These are phyloP conservation scores for Aspergillus tubingensis DNA, from an alignment of 2,329 filamentous ascomycete genomes.

Conservation along the genomic window DNA sequence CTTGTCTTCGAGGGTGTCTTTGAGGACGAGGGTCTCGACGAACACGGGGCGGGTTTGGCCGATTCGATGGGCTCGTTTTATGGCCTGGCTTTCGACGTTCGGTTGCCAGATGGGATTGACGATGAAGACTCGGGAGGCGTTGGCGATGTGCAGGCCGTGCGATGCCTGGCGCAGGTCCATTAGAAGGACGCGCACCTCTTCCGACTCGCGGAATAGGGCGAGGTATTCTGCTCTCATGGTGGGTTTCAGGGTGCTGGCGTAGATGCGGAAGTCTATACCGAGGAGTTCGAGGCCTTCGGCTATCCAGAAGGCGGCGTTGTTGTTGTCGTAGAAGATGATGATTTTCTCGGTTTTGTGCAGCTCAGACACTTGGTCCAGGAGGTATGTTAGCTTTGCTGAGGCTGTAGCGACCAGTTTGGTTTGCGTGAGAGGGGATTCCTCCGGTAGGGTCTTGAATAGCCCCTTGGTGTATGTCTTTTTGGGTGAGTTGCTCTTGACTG, in stretches of 20 bases:
- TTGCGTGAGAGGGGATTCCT: constrained; percentile 56
- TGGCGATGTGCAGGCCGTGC: constrained; percentile 81
- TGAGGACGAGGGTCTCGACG: constrained; percentile 82
- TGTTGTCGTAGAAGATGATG: constrained; percentile 87
- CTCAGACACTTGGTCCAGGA: constrained; percentile 70
- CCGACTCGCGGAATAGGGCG: constrained; percentile 71
- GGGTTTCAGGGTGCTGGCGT: constrained; percentile 57
- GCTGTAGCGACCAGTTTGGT: constrained; percentile 74
- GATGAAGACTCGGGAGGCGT: constrained; percentile 84
- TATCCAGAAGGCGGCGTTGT: constrained; percentile 84
- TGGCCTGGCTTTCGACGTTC: constrained; percentile 81
- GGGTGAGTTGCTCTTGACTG: constrained; percentile 26
- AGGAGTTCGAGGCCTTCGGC: constrained; percentile 77
- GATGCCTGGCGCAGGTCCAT: constrained; percentile 92
- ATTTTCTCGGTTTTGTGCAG: constrained; percentile 78
- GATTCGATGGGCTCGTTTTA: constrained; percentile 85
- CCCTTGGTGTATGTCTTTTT: constrained; percentile 36
- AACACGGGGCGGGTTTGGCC: constrained; percentile 76
- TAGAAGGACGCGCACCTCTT: constrained; percentile 72
- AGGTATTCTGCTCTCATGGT: constrained; percentile 73
- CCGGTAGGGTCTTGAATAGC: constrained; percentile 29
- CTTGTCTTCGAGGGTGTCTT: constrained; percentile 78
- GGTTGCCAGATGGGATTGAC: constrained; percentile 85
- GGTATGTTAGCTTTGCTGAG: constrained; percentile 84
- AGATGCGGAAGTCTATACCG: constrained; percentile 62